Conservation (phyloP, 1,139 yeast species). For the Kazachstania sp. region DNA sequence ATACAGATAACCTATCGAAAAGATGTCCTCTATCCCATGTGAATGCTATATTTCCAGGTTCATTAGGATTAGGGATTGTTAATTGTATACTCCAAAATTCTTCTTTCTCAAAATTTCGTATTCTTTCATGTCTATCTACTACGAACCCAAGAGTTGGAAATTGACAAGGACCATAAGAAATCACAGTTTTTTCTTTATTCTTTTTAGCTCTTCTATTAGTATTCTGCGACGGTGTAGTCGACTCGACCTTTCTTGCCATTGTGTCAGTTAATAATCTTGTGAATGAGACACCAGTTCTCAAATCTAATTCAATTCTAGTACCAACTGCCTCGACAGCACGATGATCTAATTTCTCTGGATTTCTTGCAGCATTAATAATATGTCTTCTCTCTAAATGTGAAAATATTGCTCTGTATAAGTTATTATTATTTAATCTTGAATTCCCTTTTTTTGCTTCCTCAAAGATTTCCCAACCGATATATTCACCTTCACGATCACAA, state of each 20-base stretch:
- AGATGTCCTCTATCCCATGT: slow-evolving; percentile 63
- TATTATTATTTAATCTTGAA: slow-evolving; percentile 33
- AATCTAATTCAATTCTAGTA: slow-evolving; percentile 79
- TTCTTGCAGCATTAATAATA: slow-evolving; percentile 61
- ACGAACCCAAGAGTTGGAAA: slow-evolving; percentile 96
- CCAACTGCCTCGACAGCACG: slow-evolving; percentile 74
- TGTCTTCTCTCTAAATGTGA: slow-evolving; percentile 80
- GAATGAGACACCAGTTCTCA: slow-evolving; percentile 83
- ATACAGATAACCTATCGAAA: slow-evolving; percentile 63
- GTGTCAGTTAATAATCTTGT: slow-evolving; percentile 51
- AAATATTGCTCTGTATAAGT: slow-evolving; percentile 67
- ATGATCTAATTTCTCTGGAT: slow-evolving; percentile 57
- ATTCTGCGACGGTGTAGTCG: slow-evolving; percentile 7
- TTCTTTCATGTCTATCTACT: slow-evolving; percentile 83
- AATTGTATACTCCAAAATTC: slow-evolving; percentile 69
- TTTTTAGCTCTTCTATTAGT: slow-evolving; percentile 7
- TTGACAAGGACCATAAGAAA: slow-evolving; percentile 92
- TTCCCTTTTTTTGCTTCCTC: slow-evolving; percentile 59
- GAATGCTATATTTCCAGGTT: slow-evolving; percentile 28
- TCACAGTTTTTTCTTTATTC: slow-evolving; percentile 29
- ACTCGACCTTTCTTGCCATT: slow-evolving; percentile 19
- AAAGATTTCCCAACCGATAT: slow-evolving; percentile 80
- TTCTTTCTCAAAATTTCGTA: slow-evolving; percentile 63
- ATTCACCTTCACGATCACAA: slow-evolving; percentile 97
- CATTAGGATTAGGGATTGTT: slow-evolving; percentile 38